Percentiles rank a stretch among this genome's conserved stretches.
These are phyloP conservation scores for Podochytrium sp. DNA, from an alignment of 192 early-diverging fungal genomes.

Conservation along the genomic window DNA sequence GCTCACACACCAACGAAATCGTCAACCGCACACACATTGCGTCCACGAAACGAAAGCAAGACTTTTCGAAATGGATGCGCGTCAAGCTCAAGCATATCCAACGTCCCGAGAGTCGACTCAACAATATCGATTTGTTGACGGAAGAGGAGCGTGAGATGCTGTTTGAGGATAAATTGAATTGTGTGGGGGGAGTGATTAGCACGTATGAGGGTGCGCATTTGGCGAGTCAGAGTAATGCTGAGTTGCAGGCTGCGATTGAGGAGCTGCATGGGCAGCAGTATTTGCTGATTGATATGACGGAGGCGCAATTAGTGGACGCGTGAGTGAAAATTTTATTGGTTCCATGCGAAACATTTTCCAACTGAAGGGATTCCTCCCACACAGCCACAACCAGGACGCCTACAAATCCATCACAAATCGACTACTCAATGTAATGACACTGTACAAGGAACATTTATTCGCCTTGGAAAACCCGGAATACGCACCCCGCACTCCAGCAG, in stretches of 20 bases:
- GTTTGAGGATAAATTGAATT: conserved; percentile 47
- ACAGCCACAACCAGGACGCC: conserved; percentile 47
- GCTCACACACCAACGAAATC: conserved; percentile 52
- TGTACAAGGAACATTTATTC: conserved; percentile 51
- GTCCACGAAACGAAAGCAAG: conserved; percentile 51
- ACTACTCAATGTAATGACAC: conserved; percentile 55
- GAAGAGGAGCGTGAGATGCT: conserved; percentile 52
- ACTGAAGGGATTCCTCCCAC: neutral
- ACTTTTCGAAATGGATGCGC: conserved; percentile 58
- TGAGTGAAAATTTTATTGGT: conserved; percentile 10
- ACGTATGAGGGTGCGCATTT: conserved; percentile 46
- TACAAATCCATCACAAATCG: conserved; percentile 42
- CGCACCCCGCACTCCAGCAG: neutral
- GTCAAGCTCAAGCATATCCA: conserved; percentile 52
- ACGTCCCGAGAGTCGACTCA: conserved; percentile 47
- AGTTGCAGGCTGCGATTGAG: conserved; percentile 46
- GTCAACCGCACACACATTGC: conserved; percentile 41
- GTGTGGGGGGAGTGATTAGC: conserved; percentile 43
- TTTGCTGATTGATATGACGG: conserved; percentile 52
- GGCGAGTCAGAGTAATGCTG: conserved; percentile 34
- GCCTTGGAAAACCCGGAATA: conserved; percentile 21
- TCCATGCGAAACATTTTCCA: neutral
- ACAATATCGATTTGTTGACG: conserved; percentile 39
- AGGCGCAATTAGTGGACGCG: conserved; percentile 55
- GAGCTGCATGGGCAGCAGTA: conserved; percentile 51